Base-by-base conservation (phyloP, 202 grass and related monocot species). In the Hordeum pubiflorum region DNA sequence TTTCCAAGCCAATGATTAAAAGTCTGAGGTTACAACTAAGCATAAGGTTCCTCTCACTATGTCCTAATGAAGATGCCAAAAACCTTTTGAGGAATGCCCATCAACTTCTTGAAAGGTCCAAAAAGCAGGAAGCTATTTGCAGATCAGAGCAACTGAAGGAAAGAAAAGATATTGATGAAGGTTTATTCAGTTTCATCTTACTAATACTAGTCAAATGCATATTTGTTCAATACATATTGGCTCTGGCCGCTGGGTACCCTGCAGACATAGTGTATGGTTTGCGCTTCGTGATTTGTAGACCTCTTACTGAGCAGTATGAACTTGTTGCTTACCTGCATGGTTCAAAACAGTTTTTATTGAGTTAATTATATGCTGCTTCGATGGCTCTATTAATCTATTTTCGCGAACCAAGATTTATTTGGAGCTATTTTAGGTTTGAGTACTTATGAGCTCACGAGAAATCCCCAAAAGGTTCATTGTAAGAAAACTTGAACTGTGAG, bases 11-110 rank as follows among this genome's bases (percentile, higher is more conserved):
- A 52, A 87, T 87, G 88, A 80, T 97, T 59, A 92, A 80, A 86
- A 90, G 62, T 31, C 58, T 97, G 79, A 90, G 87, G 79, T 76
- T 94, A 68, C 91, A 92, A 90, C 70, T 94, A 33, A 83, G 85
- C 58, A 89, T 94, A 79, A 85, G 88, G 62, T 91, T 94, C 76
- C 74, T 97, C 52, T 97, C 87, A 26, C 78, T 97, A 66, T 97
- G 75, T 81, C 91, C 84, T 60, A 88, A 52, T 82, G 83, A 75
- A 75, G 62, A 75, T 72, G 81, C 86, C 7, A 70, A 89, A 72
- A 66, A 55, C 76, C 81, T 87, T 72, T 81, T 88, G 84, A 90
- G 77, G 81, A 82, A 62, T 74, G 74, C 84, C 12, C 73, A 33
- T 63, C 84, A 85, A 76, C 79, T 87, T 72, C 81, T 94, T 86